phyloP scores from a whole-genome alignment of 2,329 filamentous ascomycete genomes.

The Stylonectria norvegica region DNA sequence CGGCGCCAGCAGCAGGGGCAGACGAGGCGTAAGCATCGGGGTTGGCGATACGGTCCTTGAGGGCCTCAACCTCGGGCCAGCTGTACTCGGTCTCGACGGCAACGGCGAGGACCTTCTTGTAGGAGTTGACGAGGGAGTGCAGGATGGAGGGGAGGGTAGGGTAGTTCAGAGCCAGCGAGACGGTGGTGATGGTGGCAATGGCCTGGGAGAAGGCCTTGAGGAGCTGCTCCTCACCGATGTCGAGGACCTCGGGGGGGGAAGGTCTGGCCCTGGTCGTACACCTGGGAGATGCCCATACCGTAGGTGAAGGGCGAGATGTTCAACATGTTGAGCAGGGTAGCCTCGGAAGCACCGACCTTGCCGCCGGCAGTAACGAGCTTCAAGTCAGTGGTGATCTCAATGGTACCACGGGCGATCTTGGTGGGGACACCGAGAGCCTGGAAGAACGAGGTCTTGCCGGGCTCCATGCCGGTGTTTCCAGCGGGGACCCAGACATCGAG shows the following conservation, averaged over 20 bases:
- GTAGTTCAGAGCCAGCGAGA: slow-evolving; percentile 92
- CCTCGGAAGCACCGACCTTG: slow-evolving; percentile 99
- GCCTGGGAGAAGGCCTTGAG: slow-evolving; percentile 77
- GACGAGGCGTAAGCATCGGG: slow-evolving; percentile 90
- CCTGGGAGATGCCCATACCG: slow-evolving; percentile 92
- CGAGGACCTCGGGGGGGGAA: slow-evolving; percentile 83
- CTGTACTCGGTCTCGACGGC: slow-evolving; percentile 86
- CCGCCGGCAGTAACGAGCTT: slow-evolving; percentile 90
- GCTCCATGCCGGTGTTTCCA: slow-evolving; percentile 99
- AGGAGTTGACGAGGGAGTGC: slow-evolving; percentile 93
- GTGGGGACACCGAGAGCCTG: slow-evolving; percentile 99
- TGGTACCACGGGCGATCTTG: slow-evolving; percentile 99
- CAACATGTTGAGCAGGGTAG: slow-evolving; percentile 98
- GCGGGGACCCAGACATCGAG: slow-evolving; percentile 91
- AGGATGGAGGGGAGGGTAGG: slow-evolving; percentile 94
- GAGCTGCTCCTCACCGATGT: slow-evolving; percentile 93
- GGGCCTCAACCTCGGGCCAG: slow-evolving; percentile 93
- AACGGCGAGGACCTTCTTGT: slow-evolving; percentile 94
- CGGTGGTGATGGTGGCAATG: slow-evolving; percentile 79
- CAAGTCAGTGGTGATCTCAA: slow-evolving; percentile 97
- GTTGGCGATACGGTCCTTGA: slow-evolving; percentile 99
- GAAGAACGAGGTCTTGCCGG: slow-evolving; percentile 99
- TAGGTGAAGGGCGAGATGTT: slow-evolving; percentile 99
- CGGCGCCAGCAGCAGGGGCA: slow-evolving; percentile 65
- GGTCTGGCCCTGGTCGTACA: slow-evolving; percentile 96